phyloP scores from a whole-genome alignment of 202 grass and related monocot species.

The Zoysia matrella region DNA sequence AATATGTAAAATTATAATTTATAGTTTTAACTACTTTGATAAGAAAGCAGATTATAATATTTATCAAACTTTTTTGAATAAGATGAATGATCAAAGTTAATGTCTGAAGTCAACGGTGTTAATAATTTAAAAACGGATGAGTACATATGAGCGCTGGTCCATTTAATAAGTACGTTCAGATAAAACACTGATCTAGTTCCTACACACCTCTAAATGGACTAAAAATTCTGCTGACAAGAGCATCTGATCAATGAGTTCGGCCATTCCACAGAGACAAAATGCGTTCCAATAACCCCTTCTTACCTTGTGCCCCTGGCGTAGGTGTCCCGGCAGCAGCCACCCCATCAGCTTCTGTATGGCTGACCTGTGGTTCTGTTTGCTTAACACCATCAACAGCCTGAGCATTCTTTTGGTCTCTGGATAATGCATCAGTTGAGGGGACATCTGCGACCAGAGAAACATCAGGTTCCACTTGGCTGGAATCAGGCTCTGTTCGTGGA shows the following conservation, averaged over 20 bases:
- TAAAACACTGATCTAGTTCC: neutral
- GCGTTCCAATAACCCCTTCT: slow-evolving; percentile 41
- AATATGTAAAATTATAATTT: no score
- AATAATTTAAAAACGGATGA: no score
- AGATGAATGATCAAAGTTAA: no score
- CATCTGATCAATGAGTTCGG: neutral
- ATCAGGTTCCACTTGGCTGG: slow-evolving; percentile 23
- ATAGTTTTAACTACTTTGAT: no score
- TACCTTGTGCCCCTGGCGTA: neutral
- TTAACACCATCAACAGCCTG: slow-evolving; percentile 19
- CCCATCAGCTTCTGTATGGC: slow-evolving; percentile 7
- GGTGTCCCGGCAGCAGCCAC: slow-evolving; percentile 15
- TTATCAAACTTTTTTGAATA: no score
- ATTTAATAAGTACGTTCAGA: slow-evolving; percentile 1
- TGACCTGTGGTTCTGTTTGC: neutral
- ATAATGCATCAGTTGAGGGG: slow-evolving; percentile 11
- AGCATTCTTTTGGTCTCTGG: neutral
- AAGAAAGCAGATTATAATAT: no score
- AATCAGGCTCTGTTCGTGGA: slow-evolving; percentile 17
- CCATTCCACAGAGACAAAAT: slow-evolving; percentile 35
- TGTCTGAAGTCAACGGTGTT: no score
- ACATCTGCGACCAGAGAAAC: neutral
- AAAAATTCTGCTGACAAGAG: neutral
- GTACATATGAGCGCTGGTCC: no score
- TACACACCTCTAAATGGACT: neutral